Evolutionary conservation across 2,329 filamentous ascomycete species (phyloP).

Genomic region (Venturia effusa): DNA sequence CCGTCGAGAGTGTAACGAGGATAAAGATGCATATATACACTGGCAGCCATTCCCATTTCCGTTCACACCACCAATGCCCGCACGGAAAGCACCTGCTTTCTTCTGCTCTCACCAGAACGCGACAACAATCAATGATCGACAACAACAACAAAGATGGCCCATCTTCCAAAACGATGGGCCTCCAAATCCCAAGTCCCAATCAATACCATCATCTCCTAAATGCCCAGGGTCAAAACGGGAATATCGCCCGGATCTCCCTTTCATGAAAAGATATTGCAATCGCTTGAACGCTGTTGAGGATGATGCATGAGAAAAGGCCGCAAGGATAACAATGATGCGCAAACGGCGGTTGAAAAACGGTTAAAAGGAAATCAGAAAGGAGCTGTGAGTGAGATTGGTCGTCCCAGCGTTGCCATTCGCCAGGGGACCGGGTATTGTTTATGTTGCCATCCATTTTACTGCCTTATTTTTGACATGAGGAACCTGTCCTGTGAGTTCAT

Average conservation of each 20-base stretch:
- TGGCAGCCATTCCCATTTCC: background rate
- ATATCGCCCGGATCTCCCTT: background rate
- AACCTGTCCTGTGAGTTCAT: background rate
- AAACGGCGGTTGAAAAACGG: background rate
- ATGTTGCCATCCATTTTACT: constrained; percentile 3
- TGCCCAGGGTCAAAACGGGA: background rate
- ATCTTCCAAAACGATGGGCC: background rate
- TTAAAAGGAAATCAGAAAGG: background rate
- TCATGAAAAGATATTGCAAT: background rate
- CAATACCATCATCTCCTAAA: background rate
- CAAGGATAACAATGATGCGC: background rate
- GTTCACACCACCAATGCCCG: background rate
- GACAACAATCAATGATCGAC: background rate
- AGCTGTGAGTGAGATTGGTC: background rate
- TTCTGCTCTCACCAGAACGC: background rate
- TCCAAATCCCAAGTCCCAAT: background rate
- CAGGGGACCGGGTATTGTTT: background rate
- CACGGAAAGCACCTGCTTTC: background rate
- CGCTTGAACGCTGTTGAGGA: background rate
- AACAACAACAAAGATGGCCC: background rate
- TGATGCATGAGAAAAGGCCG: background rate
- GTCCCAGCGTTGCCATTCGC: constrained; percentile 1
- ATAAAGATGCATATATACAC: background rate
- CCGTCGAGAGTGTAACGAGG: background rate
- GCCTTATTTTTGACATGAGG: background rate